These are phyloP conservation scores for Globisporangium parvum DNA, from an alignment of 352 stramenopile species.

Conservation along the genomic window DNA sequence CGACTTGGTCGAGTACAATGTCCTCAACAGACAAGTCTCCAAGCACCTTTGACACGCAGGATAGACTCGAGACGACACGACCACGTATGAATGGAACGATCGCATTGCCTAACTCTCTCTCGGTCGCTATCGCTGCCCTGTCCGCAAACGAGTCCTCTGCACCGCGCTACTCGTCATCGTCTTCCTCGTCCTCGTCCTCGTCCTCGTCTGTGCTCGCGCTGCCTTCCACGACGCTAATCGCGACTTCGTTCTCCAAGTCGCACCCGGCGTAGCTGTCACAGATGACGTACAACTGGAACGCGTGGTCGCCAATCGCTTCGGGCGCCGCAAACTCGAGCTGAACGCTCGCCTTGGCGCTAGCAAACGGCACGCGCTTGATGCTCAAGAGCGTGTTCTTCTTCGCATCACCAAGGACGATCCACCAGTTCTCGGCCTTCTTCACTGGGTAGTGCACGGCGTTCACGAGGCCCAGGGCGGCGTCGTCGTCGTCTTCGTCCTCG, in stretches of 20 bases:
- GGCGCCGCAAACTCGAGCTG: constrained; percentile 95
- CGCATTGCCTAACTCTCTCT: background rate
- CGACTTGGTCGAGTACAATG: no score
- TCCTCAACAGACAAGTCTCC: no score
- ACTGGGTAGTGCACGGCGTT: constrained; percentile 68
- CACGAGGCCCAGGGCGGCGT: constrained; percentile 40
- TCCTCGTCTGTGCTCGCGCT: constrained; percentile 37
- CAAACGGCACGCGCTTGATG: constrained; percentile 96
- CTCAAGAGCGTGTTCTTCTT: constrained; percentile 94
- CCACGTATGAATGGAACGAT: no score
- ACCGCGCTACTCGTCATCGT: constrained; percentile 20
- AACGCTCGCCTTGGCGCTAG: constrained; percentile 66
- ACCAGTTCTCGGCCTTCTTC: constrained; percentile 98
- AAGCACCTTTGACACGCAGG: no score
- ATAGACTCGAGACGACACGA: no score
- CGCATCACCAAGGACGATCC: constrained; percentile 96
- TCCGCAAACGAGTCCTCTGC: background rate
- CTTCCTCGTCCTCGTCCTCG: constrained; percentile 35
- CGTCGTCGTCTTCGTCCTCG: constrained; percentile 58
- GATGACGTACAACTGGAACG: constrained; percentile 97
- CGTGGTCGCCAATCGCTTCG: constrained; percentile 90
- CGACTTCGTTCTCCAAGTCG: constrained; percentile 96
- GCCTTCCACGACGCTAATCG: constrained; percentile 53
- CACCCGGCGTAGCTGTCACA: constrained; percentile 98
- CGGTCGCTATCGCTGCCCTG: background rate